Evolutionary conservation across 2,329 filamentous ascomycete species (phyloP).

Genomic region (Emmonsia crescens): DNA sequence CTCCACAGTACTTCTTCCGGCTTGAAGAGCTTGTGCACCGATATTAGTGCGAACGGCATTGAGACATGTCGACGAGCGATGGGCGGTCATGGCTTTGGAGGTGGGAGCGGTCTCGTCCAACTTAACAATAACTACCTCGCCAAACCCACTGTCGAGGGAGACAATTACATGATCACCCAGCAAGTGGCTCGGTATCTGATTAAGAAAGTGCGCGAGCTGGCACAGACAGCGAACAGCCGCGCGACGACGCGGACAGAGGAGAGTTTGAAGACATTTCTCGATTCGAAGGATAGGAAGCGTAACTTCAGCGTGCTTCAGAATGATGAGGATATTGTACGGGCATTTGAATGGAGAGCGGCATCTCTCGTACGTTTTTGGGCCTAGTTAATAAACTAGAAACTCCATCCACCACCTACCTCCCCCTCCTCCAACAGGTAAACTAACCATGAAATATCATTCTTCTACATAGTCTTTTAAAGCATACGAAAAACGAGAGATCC

Average conservation of each 20-base stretch:
- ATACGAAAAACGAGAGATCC: conserved; percentile 32
- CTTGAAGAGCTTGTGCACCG: conserved; percentile 44
- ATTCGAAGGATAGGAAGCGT: conserved; percentile 20
- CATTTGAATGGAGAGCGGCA: conserved; percentile 37
- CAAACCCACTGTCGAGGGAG: conserved; percentile 46
- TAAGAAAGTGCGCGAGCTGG: conserved; percentile 38
- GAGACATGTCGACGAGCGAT: conserved; percentile 44
- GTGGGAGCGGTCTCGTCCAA: conserved; percentile 42
- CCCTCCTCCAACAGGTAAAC: neutral
- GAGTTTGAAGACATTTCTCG: conserved; percentile 19
- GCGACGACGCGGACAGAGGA: conserved; percentile 8
- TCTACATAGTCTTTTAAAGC: conserved; percentile 16
- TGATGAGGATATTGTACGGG: conserved; percentile 32
- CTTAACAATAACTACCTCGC: conserved; percentile 42
- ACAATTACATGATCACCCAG: conserved; percentile 49
- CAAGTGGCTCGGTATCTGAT: conserved; percentile 42
- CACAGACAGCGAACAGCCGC: conserved; percentile 17
- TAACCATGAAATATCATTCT: neutral
- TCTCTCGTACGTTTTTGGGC: conserved; percentile 21
- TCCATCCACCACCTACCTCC: neutral
- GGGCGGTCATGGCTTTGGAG: conserved; percentile 45
- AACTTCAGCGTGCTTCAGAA: conserved; percentile 20
- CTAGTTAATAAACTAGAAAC: neutral
- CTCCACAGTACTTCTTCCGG: conserved; percentile 45
- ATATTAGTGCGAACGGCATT: conserved; percentile 43